phyloP scores from a whole-genome alignment of 2,329 filamentous ascomycete species.

The Intubia oerlemansii region DNA sequence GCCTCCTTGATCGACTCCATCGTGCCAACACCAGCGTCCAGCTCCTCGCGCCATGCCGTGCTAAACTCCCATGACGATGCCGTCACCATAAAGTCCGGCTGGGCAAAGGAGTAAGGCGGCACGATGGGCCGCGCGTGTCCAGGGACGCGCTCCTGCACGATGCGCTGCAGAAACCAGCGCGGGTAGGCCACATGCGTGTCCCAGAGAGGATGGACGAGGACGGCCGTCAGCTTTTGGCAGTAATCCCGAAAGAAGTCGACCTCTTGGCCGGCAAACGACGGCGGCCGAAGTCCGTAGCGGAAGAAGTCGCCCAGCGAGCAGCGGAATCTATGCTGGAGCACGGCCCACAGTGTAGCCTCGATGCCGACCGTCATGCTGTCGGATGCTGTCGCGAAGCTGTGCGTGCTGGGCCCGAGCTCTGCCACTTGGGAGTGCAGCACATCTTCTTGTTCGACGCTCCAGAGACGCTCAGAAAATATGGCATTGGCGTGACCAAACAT shows the following conservation, averaged over 20 bases:
- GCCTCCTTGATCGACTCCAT: too few species aligned
- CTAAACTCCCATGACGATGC: constrained; percentile 4
- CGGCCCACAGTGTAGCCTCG: constrained; percentile 4
- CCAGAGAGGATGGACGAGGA: constrained; percentile 7
- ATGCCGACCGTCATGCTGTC: neutral
- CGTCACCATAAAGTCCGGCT: constrained; percentile 2
- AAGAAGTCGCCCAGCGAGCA: constrained; percentile 7
- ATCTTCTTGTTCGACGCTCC: constrained; percentile 3
- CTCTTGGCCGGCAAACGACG: neutral
- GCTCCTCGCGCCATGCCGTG: neutral
- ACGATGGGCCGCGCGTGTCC: constrained; percentile 4
- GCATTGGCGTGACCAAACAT: constrained; percentile 5
- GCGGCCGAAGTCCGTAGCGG: constrained; percentile 7
- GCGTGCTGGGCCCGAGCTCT: neutral
- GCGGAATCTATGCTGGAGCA: constrained; percentile 7
- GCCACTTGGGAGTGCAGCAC: constrained; percentile 1
- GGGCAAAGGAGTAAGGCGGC: constrained; percentile 6
- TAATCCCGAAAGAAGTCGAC: constrained; percentile 1
- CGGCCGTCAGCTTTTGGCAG: constrained; percentile 4
- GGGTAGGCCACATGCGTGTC: constrained; percentile 2
- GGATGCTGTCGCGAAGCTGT: too few species aligned
- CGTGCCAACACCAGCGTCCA: neutral
- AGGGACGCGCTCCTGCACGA: constrained; percentile 5
- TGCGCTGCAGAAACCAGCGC: constrained; percentile 7
- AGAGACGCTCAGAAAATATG: constrained; percentile 4